Evolutionary conservation across 805 yeast genomes (phyloP).

Genomic region (Debaryomyces hansenii): DNA sequence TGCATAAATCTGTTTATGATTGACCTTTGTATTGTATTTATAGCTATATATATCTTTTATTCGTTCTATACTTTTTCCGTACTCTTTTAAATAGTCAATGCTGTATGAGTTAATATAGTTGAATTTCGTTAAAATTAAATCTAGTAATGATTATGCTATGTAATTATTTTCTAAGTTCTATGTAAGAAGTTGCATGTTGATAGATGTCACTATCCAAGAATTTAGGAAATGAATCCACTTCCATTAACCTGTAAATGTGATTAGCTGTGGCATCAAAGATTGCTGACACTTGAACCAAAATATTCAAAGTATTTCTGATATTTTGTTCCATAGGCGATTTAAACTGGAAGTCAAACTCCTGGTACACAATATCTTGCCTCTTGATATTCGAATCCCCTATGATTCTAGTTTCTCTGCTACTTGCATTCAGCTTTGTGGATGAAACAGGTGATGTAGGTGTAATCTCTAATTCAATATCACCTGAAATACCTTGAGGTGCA

Average conservation of each 20-base stretch:
- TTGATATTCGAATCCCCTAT: neutral
- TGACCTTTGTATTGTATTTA: slow-evolving; percentile 16
- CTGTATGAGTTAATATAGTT: neutral
- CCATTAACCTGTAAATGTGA: slow-evolving; percentile 61
- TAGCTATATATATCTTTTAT: slow-evolving; percentile 12
- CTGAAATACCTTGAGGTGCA: neutral
- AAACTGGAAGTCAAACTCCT: neutral
- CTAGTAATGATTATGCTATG: neutral
- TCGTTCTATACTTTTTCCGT: neutral
- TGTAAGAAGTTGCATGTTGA: slow-evolving; percentile 11
- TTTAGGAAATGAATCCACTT: slow-evolving; percentile 71
- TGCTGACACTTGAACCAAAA: slow-evolving; percentile 19
- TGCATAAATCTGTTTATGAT: slow-evolving; percentile 28
- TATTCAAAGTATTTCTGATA: slow-evolving; percentile 2
- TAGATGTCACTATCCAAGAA: slow-evolving; percentile 42
- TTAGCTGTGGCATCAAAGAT: slow-evolving; percentile 49
- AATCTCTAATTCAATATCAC: neutral
- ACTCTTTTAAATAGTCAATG: neutral
- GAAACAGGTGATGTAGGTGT: neutral
- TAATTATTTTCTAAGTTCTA: neutral
- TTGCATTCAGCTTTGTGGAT: neutral
- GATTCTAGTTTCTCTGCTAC: neutral
- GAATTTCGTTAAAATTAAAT: neutral
- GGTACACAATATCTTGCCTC: slow-evolving; percentile 6
- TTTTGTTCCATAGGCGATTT: slow-evolving; percentile 10